A percentile compares a stretch with the other conserved stretches of the same genome.
These are phyloP conservation scores for Bipolaris gigantea DNA, from an alignment of 2,329 filamentous ascomycete species.

Conservation along the genomic window DNA sequence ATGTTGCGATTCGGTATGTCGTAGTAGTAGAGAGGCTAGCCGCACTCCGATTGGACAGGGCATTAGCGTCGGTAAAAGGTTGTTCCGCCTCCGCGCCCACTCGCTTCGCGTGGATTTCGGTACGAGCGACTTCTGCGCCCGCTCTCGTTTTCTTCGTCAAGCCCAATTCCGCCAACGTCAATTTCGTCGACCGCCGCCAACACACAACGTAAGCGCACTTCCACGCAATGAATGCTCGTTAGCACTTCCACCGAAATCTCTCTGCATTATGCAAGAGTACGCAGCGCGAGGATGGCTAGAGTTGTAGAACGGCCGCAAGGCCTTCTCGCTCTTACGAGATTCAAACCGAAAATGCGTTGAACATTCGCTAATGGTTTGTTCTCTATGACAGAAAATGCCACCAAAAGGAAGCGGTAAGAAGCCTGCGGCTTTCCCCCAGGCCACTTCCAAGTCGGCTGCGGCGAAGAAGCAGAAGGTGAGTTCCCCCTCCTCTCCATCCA, in stretches of 20 bases:
- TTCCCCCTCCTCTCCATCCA: neutral
- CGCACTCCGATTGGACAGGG: conserved; percentile 17
- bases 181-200: conserved; percentile 40
- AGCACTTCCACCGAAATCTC: conserved; percentile 40
- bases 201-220: conserved; percentile 44
- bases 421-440: conserved; percentile 70
- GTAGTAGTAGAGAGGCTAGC: neutral
- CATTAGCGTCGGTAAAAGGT: conserved; percentile 21
- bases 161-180: conserved; percentile 33
- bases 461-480: conserved; percentile 96
- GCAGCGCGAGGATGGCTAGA: conserved; percentile 44
- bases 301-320: conserved; percentile 42
- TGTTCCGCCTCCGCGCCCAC: conserved; percentile 12
- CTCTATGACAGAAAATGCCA: conserved; percentile 87
- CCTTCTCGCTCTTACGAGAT: conserved; percentile 45
- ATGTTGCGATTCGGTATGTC: neutral
- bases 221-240: conserved; percentile 34
- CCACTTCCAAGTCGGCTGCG: conserved; percentile 68
- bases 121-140: conserved; percentile 21
- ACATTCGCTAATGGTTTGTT: conserved; percentile 93
- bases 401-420: conserved; percentile 91
- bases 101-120: conserved; percentile 25
- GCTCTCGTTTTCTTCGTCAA: conserved; percentile 15
- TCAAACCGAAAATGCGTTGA: conserved; percentile 61
- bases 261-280: conserved; percentile 26